Conservation (phyloP, 2,329 filamentous ascomycete species). For the Corynespora cassiicola region DNA sequence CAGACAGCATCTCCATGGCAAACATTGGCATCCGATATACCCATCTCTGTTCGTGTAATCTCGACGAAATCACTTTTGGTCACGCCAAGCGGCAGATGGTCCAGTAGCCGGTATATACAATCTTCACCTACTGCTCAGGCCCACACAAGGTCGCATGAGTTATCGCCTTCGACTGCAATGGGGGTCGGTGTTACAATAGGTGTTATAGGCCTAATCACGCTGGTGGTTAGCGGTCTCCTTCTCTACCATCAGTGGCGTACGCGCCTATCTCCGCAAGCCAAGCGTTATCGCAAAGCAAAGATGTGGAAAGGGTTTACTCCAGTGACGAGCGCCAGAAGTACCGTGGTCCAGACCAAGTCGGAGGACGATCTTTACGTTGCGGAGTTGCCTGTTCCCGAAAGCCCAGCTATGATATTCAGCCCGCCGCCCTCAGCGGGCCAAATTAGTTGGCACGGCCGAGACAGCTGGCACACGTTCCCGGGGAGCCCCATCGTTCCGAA, state of each 20-base stretch:
- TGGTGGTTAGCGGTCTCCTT: slow-evolving; percentile 12
- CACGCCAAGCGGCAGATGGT: not conserved
- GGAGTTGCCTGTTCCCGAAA: slow-evolving; percentile 16
- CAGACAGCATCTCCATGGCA: too few species aligned
- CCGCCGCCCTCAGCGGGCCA: too few species aligned
- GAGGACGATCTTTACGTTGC: slow-evolving; percentile 16
- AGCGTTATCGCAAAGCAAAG: slow-evolving; percentile 16
- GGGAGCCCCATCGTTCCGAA: too few species aligned
- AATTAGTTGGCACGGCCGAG: too few species aligned
- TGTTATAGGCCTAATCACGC: slow-evolving; percentile 10
- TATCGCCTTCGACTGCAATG: slow-evolving; percentile 19
- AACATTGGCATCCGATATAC: too few species aligned
- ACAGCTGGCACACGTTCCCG: too few species aligned
- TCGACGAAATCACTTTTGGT: not conserved
- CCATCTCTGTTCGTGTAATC: too few species aligned
- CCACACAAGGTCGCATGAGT: not conserved
- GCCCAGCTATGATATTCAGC: slow-evolving; percentile 13
- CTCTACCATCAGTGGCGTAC: slow-evolving; percentile 15
- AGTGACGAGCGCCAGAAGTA: slow-evolving; percentile 11
- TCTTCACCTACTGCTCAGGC: not conserved
- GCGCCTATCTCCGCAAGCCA: slow-evolving; percentile 5
- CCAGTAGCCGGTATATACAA: slow-evolving; percentile 4
- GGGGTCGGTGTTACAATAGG: slow-evolving; percentile 22
- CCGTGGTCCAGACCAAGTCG: slow-evolving; percentile 9
- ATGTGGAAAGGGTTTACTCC: slow-evolving; percentile 27